Base-by-base conservation (phyloP, 2,329 filamentous ascomycete species). In the Ceratocystis cubensis region DNA sequence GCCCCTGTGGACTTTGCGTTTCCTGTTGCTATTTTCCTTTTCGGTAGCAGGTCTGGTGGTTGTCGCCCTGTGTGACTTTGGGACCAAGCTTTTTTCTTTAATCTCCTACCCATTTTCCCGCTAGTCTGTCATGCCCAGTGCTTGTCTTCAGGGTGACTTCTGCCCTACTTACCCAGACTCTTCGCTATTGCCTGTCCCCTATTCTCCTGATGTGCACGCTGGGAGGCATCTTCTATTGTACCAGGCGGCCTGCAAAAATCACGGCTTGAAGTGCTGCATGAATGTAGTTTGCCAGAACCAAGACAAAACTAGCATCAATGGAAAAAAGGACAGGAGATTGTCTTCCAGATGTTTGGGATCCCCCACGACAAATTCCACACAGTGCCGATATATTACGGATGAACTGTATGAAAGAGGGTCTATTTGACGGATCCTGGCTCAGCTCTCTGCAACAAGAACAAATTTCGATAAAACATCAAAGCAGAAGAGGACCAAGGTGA, bases 401-500 rank as follows among this genome's bases (percentile, higher is more conserved):
- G 28, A 3, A 59, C 28, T 8, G 28, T 59, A 30, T n/a, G 28
- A 30, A n/a, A 30, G 30, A n/a, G 25, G 56, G 48, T 53, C 48
- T 53, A 59, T 59, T 59, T 28, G 22, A 30, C 13, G 56, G 56
- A 59, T 59, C 56, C 56, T 59, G 28, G 56, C 56, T 59, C 56
- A 59, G 56, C 56, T 59, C 28, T 33, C 56, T 59, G 28, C 56
- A 59, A 59, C 56, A 59, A 17, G 56, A 59, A 37, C 56, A 37
- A 59, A 59, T 59, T 37, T 59, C 56, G 56, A 59, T 59, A 59
- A 59, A 59, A 59, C 56, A 59, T 59, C 56, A 59, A 59, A 59
- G 56, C 56, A 59, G 56, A 56, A n/a, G 20, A 48, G 46, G 10
- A 4, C 37, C 37, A 48, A n/a, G 20, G 46, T n/a, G 17, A 20